Evolutionary conservation across 208 protist species (phyloP).

Genomic region (Leishmania braziliensis): DNA sequence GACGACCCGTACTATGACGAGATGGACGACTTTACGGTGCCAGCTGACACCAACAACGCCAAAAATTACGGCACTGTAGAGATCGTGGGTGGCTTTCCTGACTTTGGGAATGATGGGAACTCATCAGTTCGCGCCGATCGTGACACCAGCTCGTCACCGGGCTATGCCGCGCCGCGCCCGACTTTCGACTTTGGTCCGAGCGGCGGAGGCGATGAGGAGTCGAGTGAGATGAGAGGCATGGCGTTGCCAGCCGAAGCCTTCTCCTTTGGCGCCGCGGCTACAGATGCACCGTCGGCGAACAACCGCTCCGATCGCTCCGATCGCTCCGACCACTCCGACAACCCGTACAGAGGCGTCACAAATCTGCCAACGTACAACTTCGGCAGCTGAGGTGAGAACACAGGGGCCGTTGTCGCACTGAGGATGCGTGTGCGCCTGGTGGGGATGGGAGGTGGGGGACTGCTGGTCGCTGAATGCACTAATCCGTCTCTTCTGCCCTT

Average conservation of each 20-base stretch:
- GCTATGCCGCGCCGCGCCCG: slow-evolving; percentile 30
- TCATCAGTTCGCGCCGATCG: not conserved
- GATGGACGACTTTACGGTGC: slow-evolving; percentile 72
- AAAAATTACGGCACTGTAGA: slow-evolving; percentile 36
- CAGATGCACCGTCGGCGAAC: slow-evolving; percentile 7
- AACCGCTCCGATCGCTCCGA: not conserved
- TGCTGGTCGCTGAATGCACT: not conserved
- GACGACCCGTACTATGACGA: slow-evolving; percentile 78
- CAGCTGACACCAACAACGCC: slow-evolving; percentile 9
- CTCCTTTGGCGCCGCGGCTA: slow-evolving; percentile 12
- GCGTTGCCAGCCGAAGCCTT: slow-evolving; percentile 1
- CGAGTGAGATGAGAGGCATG: slow-evolving; percentile 6
- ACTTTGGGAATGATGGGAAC: slow-evolving; percentile 28
- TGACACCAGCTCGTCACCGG: not conserved
- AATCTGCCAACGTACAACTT: slow-evolving; percentile 75
- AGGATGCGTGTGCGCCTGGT: not conserved
- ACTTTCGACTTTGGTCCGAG: slow-evolving; percentile 66
- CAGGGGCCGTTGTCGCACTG: not conserved
- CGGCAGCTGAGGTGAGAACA: slow-evolving; percentile 37
- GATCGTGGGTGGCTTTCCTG: slow-evolving; percentile 32
- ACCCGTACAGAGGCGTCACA: slow-evolving; percentile 31
- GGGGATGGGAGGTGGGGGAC: not conserved
- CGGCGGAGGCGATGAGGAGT: slow-evolving; percentile 18
- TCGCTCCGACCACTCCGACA: not conserved
- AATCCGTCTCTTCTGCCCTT: not conserved